Percentiles rank a stretch among this genome's conserved stretches.
Evolutionary conservation across 345 rosid species (phyloP).

Genomic region (Rhodamnia rubescens): DNA sequence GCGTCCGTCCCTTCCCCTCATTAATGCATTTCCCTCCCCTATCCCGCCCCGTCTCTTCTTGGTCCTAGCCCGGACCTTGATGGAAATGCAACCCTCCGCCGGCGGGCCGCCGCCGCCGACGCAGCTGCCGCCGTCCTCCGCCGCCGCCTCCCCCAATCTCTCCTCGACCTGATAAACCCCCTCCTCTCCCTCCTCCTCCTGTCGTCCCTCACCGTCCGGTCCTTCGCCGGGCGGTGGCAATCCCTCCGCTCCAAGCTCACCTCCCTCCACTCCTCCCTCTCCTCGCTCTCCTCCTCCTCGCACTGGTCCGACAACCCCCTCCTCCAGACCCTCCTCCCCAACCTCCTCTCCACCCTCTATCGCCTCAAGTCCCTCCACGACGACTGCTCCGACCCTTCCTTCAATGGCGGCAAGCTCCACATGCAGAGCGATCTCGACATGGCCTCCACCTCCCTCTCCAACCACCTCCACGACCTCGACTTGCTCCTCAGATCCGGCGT

Average conservation of each 20-base stretch:
- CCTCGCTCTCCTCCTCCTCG: conserved; percentile 49
- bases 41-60: neutral
- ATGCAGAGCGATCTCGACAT: conserved; percentile 91
- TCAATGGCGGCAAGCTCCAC: conserved; percentile 69
- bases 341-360: conserved; percentile 62
- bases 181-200: conserved; percentile 58
- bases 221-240: conserved; percentile 74
- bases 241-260: conserved; percentile 49
- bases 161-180: conserved; percentile 42
- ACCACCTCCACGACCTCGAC: conserved; percentile 53
- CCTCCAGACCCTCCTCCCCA: conserved; percentile 62
- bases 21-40: conserved; percentile 1
- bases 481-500: conserved; percentile 77
- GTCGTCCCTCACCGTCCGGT: conserved; percentile 43
- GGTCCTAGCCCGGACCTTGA: neutral
- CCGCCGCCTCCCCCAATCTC: conserved; percentile 34
- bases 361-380: conserved; percentile 52
- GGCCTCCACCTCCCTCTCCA: conserved; percentile 48
- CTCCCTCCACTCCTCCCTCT: conserved; percentile 39
- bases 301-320: conserved; percentile 69
- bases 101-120: conserved; percentile 15
- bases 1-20: neutral
- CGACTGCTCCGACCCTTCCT: conserved; percentile 8
- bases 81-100: conserved; percentile 27
- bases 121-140: conserved; percentile 1